A percentile compares a stretch with the other conserved stretches of the same genome.
Conservation (phyloP, 495 filamentous ascomycete species). For the Podospora fimiseda region DNA sequence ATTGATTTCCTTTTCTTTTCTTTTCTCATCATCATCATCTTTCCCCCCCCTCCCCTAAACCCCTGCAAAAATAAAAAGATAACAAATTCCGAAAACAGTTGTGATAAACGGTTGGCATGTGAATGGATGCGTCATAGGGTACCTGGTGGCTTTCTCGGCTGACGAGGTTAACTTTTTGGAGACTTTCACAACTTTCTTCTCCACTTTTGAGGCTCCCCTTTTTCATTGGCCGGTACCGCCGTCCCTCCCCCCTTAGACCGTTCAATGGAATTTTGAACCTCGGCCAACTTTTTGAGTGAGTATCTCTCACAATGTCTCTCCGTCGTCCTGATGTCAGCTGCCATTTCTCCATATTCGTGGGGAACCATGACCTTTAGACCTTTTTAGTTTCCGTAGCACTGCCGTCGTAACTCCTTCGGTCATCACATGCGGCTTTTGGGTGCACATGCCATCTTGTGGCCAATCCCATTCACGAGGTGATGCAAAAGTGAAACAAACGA, state of each 20-base stretch:
- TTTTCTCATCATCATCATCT: not conserved
- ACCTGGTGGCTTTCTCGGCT: not conserved
- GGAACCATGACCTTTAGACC: too few species aligned
- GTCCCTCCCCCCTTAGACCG: slow-evolving; percentile 1
- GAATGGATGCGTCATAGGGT: slow-evolving; percentile 14
- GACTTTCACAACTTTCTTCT: not conserved
- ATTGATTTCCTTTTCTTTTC: not conserved
- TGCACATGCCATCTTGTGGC: slow-evolving; percentile 6
- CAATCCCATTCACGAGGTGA: too few species aligned
- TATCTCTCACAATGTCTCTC: too few species aligned
- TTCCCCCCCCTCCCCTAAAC: too few species aligned
- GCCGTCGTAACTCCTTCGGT: not conserved
- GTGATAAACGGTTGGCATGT: slow-evolving; percentile 5
- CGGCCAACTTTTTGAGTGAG: slow-evolving; percentile 16
- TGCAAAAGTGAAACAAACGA: not conserved
- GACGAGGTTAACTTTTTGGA: not conserved
- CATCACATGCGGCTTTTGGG: slow-evolving; percentile 8
- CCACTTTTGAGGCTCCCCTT: slow-evolving; percentile 3
- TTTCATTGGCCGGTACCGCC: slow-evolving; percentile 5
- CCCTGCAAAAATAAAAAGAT: too few species aligned
- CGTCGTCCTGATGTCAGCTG: too few species aligned
- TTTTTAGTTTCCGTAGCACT: not conserved
- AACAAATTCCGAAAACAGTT: too few species aligned
- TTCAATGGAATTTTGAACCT: slow-evolving; percentile 8
- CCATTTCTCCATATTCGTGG: not conserved